Evolutionary conservation across 129 eudicot genomes (phyloP).

Genomic region (Smallanthus sonchifolius): DNA sequence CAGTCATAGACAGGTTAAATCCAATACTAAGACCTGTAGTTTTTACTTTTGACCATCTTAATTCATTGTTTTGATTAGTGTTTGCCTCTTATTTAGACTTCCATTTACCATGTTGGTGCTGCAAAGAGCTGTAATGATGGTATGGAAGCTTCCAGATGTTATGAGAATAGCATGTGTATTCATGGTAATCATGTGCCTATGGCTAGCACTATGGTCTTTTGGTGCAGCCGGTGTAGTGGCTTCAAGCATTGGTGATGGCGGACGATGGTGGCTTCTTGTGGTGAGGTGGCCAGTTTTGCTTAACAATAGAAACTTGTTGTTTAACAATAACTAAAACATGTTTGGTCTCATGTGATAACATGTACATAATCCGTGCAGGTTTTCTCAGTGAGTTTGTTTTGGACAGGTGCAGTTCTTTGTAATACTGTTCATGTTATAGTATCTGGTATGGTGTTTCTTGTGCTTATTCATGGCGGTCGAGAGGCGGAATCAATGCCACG

Average conservation of each 20-base stretch:
- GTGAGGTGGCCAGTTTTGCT: slow-evolving; percentile 93
- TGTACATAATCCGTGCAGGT: slow-evolving; percentile 46
- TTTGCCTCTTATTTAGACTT: slow-evolving; percentile 42
- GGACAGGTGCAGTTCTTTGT: slow-evolving; percentile 99
- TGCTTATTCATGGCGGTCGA: slow-evolving; percentile 85
- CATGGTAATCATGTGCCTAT: slow-evolving; percentile 79
- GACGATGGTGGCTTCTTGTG: slow-evolving; percentile 99
- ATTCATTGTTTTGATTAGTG: not conserved
- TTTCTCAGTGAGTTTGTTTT: slow-evolving; percentile 82
- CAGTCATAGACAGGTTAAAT: slow-evolving; percentile 82
- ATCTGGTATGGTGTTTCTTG: slow-evolving; percentile 96
- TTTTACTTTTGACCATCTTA: slow-evolving; percentile 5
- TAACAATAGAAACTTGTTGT: not conserved
- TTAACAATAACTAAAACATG: not conserved
- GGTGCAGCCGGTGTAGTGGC: slow-evolving; percentile 97
- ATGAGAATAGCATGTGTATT: slow-evolving; percentile 69
- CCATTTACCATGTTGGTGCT: slow-evolving; percentile 92
- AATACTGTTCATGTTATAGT: slow-evolving; percentile 90
- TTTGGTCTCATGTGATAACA: not conserved
- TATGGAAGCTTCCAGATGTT: slow-evolving; percentile 79
- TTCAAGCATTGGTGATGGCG: slow-evolving; percentile 71
- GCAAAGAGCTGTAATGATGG: slow-evolving; percentile 89
- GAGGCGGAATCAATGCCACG: slow-evolving; percentile 80
- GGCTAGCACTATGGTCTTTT: slow-evolving; percentile 93
- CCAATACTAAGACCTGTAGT: not conserved